phyloP scores from a whole-genome alignment of 441 rosid genomes.

The Rhodomyrtus psidioides region DNA sequence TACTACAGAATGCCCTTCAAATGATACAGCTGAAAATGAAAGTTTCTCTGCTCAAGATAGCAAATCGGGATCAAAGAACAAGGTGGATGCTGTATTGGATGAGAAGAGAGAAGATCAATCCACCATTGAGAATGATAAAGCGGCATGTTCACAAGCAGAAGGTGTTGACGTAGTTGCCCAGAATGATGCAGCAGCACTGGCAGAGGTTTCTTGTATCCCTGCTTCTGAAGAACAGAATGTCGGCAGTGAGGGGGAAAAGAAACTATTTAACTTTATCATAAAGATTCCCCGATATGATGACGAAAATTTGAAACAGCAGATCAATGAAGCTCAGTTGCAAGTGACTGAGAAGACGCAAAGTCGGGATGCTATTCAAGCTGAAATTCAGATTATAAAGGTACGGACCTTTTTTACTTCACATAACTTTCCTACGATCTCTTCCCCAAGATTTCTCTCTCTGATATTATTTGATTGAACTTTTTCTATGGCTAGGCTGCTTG shows the following conservation, averaged over 20 bases:
- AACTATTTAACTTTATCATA: conserved; percentile 42
- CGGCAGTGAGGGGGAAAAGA: conserved; percentile 34
- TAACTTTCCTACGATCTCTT: not conserved
- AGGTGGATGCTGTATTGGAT: not conserved
- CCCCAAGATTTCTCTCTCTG: not conserved
- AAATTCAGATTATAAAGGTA: conserved; percentile 51
- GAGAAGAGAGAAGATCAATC: conserved; percentile 5
- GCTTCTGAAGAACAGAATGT: conserved; percentile 29
- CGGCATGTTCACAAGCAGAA: conserved; percentile 6
- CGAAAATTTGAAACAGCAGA: conserved; percentile 41
- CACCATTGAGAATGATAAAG: not conserved
- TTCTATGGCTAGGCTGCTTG: conserved; percentile 34
- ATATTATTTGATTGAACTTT: not conserved
- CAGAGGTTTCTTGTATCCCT: conserved; percentile 21
- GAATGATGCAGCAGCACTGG: conserved; percentile 5
- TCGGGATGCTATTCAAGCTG: conserved; percentile 55
- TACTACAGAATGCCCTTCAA: conserved; percentile 13
- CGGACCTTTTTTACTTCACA: conserved; percentile 1
- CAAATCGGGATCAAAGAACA: not conserved
- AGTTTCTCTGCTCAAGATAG: not conserved
- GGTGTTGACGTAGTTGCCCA: conserved; percentile 8
- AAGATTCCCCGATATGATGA: conserved; percentile 66
- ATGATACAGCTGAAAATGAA: not conserved
- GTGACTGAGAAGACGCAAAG: conserved; percentile 54
- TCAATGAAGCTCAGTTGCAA: conserved; percentile 36